Percentiles rank a stretch among this genome's conserved stretches.
Conservation (phyloP, 345 rosid genomes). For the Nasturtium officinale region DNA sequence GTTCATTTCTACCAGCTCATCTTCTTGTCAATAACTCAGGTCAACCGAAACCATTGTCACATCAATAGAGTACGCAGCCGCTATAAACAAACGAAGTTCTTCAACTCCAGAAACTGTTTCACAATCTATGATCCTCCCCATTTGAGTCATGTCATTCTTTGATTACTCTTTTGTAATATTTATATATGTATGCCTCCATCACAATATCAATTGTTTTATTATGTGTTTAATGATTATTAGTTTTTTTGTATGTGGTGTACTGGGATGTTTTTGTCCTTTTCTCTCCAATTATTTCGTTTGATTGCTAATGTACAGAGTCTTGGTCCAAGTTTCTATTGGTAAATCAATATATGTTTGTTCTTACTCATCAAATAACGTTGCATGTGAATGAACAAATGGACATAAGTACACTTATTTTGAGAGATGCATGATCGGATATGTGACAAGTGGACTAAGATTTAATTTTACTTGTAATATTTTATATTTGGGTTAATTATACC, state of each 20-base stretch:
- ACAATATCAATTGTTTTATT: not conserved
- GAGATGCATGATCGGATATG: not conserved
- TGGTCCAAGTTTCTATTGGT: not conserved
- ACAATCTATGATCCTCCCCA: too few species aligned
- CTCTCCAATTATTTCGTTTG: not conserved
- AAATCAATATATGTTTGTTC: not conserved
- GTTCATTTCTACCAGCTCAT: too few species aligned
- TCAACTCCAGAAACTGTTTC: too few species aligned
- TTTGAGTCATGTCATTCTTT: slow-evolving; percentile 43
- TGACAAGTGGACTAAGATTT: too few species aligned
- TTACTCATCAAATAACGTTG: not conserved
- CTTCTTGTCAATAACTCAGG: too few species aligned
- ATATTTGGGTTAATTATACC: not conserved
- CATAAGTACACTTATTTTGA: too few species aligned
- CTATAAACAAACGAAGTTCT: too few species aligned
- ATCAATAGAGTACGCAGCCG: too few species aligned
- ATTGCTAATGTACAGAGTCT: not conserved
- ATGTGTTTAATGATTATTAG: not conserved
- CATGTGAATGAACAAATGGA: too few species aligned
- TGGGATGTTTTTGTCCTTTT: not conserved
- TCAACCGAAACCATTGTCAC: too few species aligned
- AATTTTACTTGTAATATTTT: too few species aligned
- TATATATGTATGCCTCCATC: not conserved
- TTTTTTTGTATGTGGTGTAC: not conserved
- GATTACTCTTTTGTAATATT: slow-evolving; percentile 5